Conservation (phyloP, 108 stramenopile species). For the Cyclotella cryptica region DNA sequence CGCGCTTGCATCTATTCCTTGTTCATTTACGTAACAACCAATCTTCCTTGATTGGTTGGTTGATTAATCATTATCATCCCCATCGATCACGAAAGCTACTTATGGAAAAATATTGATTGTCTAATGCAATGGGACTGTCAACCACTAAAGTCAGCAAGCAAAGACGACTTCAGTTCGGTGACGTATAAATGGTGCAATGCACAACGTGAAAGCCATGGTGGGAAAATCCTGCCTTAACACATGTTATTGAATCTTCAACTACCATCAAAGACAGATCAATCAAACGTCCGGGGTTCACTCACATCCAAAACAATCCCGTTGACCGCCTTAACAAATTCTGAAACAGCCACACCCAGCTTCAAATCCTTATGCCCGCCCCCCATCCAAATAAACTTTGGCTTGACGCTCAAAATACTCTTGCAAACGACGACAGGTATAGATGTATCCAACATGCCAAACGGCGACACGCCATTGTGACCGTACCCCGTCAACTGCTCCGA, state of each 20-base stretch:
- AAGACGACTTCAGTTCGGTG: too few species aligned
- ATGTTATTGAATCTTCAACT: background rate
- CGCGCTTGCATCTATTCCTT: too few species aligned
- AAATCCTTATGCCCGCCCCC: conserved; percentile 84
- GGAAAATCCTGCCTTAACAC: too few species aligned
- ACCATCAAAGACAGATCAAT: background rate
- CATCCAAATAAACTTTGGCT: conserved; percentile 78
- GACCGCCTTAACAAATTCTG: conserved; percentile 64
- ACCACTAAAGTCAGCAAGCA: too few species aligned
- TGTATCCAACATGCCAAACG: conserved; percentile 74
- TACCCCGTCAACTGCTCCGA: conserved; percentile 82
- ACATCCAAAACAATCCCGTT: conserved; percentile 71
- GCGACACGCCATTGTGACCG: conserved; percentile 77
- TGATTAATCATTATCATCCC: too few species aligned
- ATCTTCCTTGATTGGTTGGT: too few species aligned
- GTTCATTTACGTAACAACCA: too few species aligned
- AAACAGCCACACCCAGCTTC: conserved; percentile 80
- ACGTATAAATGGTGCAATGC: too few species aligned
- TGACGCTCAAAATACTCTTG: conserved; percentile 52
- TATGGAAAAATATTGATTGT: too few species aligned
- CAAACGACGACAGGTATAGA: conserved; percentile 74
- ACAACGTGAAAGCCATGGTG: too few species aligned
- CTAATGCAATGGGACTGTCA: too few species aligned
- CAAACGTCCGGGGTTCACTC: conserved; percentile 30
- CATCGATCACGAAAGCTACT: too few species aligned